Evolutionary conservation across 2,329 filamentous ascomycete species (phyloP).

Genomic region (Arthrobotrys megalospora): DNA sequence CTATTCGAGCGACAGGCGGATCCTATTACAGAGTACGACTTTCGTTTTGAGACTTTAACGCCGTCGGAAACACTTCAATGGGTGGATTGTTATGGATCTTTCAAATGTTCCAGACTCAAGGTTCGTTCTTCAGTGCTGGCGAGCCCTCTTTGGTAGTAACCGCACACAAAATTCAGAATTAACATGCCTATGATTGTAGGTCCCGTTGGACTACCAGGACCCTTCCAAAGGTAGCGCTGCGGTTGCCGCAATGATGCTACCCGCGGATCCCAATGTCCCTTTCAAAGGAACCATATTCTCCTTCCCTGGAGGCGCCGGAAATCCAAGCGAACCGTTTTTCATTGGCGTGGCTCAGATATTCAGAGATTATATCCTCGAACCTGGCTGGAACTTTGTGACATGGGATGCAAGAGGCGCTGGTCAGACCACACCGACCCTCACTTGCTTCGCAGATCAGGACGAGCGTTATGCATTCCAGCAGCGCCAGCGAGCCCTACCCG

Average conservation of each 20-base stretch:
- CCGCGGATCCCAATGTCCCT: conserved; percentile 24
- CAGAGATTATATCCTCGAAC: conserved; percentile 39
- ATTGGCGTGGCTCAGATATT: conserved; percentile 24
- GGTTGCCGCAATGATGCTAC: conserved; percentile 46
- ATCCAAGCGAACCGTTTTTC: conserved; percentile 46
- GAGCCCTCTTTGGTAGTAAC: background rate
- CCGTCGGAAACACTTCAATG: conserved; percentile 45
- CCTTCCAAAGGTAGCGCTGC: conserved; percentile 40
- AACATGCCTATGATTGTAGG: conserved; percentile 6
- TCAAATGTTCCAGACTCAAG: conserved; percentile 55
- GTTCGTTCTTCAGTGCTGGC: background rate
- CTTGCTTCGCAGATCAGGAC: conserved; percentile 39
- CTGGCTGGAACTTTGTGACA: conserved; percentile 56
- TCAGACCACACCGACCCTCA: conserved; percentile 52
- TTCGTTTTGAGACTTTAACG: conserved; percentile 47
- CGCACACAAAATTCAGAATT: background rate
- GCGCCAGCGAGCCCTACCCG: conserved; percentile 22
- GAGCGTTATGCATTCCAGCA: conserved; percentile 44
- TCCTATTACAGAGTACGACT: conserved; percentile 36
- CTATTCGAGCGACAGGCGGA: conserved; percentile 26
- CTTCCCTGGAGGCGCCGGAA: conserved; percentile 36
- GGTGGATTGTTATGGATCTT: conserved; percentile 48
- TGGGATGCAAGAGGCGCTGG: conserved; percentile 54
- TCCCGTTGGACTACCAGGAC: conserved; percentile 49
- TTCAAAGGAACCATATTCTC: conserved; percentile 38